phyloP scores from a whole-genome alignment of 2,329 filamentous ascomycete species.

The Neofusicoccum kwambonambiense region DNA sequence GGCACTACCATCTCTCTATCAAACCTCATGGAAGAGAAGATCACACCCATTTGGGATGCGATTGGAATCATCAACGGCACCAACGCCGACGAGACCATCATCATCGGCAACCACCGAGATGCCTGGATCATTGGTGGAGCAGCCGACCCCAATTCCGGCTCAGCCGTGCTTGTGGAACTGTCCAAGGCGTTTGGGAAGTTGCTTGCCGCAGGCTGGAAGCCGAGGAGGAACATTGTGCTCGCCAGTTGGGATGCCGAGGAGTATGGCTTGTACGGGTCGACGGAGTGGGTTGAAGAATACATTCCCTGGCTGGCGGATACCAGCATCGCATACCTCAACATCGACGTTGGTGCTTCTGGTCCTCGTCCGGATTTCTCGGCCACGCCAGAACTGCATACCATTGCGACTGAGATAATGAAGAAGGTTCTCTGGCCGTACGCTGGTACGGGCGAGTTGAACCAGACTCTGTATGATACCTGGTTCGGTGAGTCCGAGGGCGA shows the following conservation, averaged over 20 bases:
- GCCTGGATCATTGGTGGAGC: constrained; percentile 56
- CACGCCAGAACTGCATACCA: constrained; percentile 41
- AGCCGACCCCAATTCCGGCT: constrained; percentile 53
- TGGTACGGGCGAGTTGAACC: constrained; percentile 29
- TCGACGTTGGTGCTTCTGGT: constrained; percentile 51
- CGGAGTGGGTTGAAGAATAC: constrained; percentile 53
- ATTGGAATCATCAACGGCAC: constrained; percentile 68
- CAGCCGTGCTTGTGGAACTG: constrained; percentile 50
- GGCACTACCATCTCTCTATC: constrained; percentile 41
- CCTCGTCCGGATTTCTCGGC: constrained; percentile 40
- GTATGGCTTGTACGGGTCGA: constrained; percentile 40
- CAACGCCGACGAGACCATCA: constrained; percentile 55
- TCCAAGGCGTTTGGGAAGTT: constrained; percentile 51
- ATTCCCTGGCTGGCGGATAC: constrained; percentile 47
- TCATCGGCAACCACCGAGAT: constrained; percentile 55
- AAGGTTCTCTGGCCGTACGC: constrained; percentile 43
- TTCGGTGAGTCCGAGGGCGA: constrained; percentile 31
- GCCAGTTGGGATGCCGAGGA: constrained; percentile 46
- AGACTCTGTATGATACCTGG: constrained; percentile 50
- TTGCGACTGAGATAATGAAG: constrained; percentile 38
- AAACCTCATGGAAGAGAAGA: constrained; percentile 80
- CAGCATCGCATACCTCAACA: constrained; percentile 51
- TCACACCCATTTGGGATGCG: constrained; percentile 76
- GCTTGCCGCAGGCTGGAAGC: constrained; percentile 51
- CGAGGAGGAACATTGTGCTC: constrained; percentile 49